phyloP scores from a whole-genome alignment of 2,329 filamentous ascomycete species.

The Aureobasidium sp. region DNA sequence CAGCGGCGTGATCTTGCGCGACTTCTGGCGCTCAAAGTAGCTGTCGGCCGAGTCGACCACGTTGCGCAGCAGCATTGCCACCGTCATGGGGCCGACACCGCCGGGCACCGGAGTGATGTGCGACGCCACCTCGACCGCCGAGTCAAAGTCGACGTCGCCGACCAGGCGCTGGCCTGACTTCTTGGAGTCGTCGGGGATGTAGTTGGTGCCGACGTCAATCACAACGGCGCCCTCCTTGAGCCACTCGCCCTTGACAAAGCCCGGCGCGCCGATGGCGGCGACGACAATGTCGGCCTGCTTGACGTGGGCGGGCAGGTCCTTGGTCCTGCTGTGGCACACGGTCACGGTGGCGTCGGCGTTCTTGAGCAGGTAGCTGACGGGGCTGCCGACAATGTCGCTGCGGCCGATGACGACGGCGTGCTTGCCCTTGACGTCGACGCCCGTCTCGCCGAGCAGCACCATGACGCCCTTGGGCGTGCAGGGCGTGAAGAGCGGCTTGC shows the following conservation, averaged over 20 bases:
- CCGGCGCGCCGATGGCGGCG: constrained; percentile 80
- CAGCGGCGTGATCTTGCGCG: constrained; percentile 72
- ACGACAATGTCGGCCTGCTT: constrained; percentile 84
- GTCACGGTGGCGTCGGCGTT: constrained; percentile 96
- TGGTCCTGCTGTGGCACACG: constrained; percentile 85
- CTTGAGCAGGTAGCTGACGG: constrained; percentile 90
- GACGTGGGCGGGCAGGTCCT: constrained; percentile 63
- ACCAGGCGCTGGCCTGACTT: constrained; percentile 90
- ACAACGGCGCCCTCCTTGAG: constrained; percentile 91
- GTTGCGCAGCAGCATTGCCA: constrained; percentile 95
- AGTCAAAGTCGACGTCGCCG: constrained; percentile 88
- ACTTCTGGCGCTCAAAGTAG: constrained; percentile 77
- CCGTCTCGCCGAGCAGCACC: constrained; percentile 77
- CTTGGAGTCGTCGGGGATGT: constrained; percentile 77
- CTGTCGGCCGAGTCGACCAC: constrained; percentile 78
- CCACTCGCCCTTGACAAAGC: constrained; percentile 92
- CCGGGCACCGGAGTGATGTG: constrained; percentile 94
- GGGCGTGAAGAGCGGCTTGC: constrained; percentile 79
- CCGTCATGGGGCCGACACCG: constrained; percentile 96
- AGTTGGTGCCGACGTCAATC: constrained; percentile 97
- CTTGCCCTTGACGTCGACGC: constrained; percentile 79
- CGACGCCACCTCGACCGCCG: constrained; percentile 77
- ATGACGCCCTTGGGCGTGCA: constrained; percentile 98
- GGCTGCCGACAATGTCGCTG: constrained; percentile 95
- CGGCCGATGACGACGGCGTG: constrained; percentile 89